Conservation (phyloP, 1,284 basidiomycete genomes). For the Athelia psychrophila region DNA sequence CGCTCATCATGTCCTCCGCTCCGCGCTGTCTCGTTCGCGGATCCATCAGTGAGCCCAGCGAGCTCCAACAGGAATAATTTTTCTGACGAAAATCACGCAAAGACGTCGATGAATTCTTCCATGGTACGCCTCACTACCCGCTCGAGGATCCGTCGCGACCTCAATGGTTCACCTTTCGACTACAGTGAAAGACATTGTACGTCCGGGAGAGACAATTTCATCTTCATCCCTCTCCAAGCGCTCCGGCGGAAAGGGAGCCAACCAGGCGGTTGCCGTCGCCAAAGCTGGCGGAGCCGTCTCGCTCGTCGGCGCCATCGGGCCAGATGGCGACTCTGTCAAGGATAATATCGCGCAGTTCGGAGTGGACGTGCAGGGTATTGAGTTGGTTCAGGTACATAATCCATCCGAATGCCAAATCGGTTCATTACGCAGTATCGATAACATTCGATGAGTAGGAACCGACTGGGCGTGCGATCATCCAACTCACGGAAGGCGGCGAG, state of each 20-base stretch:
- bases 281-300: constrained; percentile 41
- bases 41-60: constrained; percentile 46
- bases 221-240: constrained; percentile 43
- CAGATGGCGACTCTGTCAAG: constrained; percentile 46
- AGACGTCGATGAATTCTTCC: constrained; percentile 61
- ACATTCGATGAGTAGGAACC: constrained; percentile 30
- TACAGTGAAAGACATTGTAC: constrained; percentile 46
- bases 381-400: constrained; percentile 32
- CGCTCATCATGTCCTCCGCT: not conserved
- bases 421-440: too few species aligned
- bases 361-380: constrained; percentile 35
- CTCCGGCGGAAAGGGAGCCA: constrained; percentile 57
- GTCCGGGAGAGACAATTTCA: constrained; percentile 55
- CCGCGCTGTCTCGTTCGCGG: constrained; percentile 45
- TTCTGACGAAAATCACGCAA: not conserved
- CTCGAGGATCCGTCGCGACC: too few species aligned
- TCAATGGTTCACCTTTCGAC: not conserved
- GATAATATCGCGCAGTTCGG: constrained; percentile 35
- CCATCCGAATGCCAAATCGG: too few species aligned
- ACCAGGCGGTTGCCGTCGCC: constrained; percentile 54
- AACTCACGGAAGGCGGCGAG: constrained; percentile 51
- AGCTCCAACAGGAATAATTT: not conserved
- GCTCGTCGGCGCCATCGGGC: constrained; percentile 44
- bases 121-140: constrained; percentile 31
- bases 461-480: constrained; percentile 56